phyloP scores from a whole-genome alignment of 78 protist genomes.

The Dictyostelium brefeldianum region DNA sequence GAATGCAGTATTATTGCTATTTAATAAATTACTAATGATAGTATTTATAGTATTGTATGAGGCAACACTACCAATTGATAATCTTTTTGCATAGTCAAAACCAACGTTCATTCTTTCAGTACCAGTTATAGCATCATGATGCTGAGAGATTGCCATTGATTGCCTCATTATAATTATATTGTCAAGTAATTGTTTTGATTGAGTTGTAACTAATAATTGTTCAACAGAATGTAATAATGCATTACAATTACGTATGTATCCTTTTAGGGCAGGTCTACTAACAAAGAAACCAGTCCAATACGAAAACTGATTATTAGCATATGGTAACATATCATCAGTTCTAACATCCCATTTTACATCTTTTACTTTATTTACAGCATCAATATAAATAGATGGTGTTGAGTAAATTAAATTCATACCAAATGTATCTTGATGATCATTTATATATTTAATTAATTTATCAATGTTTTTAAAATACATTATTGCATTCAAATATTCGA shows the following conservation, averaged over 20 bases:
- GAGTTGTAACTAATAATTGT: constrained; percentile 51
- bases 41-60: not conserved
- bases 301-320: constrained; percentile 81
- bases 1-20: too few species aligned
- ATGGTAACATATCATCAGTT: constrained; percentile 93
- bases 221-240: constrained; percentile 47
- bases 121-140: constrained; percentile 54
- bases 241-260: constrained; percentile 54
- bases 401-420: constrained; percentile 76
- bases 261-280: constrained; percentile 87
- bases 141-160: constrained; percentile 27
- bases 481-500: constrained; percentile 85
- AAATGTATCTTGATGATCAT: constrained; percentile 16
- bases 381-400: constrained; percentile 72
- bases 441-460: constrained; percentile 86
- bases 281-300: constrained; percentile 96
- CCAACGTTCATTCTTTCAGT: not conserved
- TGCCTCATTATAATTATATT: not conserved
- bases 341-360: constrained; percentile 69
- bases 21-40: not conserved
- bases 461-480: constrained; percentile 86
- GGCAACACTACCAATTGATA: not conserved
- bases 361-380: constrained; percentile 6
- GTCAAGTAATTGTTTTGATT: not conserved
- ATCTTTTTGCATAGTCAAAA: not conserved